Percentiles rank a stretch among this genome's conserved stretches.
phyloP scores from a whole-genome alignment of 2,329 filamentous ascomycete species.

The Fusarium sp. region DNA sequence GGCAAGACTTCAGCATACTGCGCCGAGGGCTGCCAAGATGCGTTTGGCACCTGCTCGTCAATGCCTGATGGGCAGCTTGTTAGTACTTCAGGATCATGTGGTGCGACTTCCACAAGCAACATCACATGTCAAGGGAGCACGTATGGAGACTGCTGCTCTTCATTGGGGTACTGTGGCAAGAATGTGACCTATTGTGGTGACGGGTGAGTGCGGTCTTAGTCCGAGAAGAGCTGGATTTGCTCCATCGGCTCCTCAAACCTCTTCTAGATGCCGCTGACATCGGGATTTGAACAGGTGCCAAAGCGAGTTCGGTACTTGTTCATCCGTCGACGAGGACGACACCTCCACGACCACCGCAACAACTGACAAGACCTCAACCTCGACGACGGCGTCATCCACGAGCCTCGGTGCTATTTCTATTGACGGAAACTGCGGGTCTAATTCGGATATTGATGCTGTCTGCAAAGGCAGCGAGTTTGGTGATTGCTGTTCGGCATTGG shows the following conservation, averaged over 20 bases:
- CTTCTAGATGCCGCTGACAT: background rate
- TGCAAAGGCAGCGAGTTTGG: background rate
- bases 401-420: background rate
- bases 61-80: background rate
- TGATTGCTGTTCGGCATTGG: background rate
- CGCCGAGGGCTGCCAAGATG: constrained; percentile 9
- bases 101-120: background rate
- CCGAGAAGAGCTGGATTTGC: background rate
- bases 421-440: constrained; percentile 1
- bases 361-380: background rate
- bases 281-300: background rate
- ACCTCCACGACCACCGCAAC: background rate
- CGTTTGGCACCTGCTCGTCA: constrained; percentile 5
- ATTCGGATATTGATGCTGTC: background rate
- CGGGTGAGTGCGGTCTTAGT: background rate
- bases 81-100: background rate
- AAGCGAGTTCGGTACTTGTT: background rate
- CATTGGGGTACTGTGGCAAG: background rate
- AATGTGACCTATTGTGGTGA: background rate
- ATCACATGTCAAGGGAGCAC: background rate
- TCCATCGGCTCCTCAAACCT: background rate
- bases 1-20: constrained; percentile 20
- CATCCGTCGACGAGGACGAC: background rate
- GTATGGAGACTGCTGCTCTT: background rate
- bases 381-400: background rate